phyloP scores from a whole-genome alignment of 163 green algal genomes.

The Volvox carteri region DNA sequence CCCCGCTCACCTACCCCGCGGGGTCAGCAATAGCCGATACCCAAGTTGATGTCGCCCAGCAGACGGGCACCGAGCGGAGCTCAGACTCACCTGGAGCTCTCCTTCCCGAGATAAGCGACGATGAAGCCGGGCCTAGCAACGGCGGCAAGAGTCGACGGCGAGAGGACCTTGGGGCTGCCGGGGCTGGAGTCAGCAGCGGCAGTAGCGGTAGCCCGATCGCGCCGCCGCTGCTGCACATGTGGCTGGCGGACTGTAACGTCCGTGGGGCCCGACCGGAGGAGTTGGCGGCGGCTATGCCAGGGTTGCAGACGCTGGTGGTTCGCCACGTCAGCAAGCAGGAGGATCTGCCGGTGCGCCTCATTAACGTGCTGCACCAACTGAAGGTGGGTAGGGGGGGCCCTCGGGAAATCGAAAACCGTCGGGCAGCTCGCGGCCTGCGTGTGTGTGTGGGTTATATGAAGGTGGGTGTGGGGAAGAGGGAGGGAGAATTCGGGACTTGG shows the following conservation, averaged over 20 bases:
- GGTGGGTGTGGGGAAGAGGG: too few species aligned
- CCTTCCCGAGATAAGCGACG: too few species aligned
- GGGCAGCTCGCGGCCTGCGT: too few species aligned
- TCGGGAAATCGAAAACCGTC: too few species aligned
- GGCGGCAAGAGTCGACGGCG: background rate
- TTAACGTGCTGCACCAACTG: slow-evolving; percentile 3
- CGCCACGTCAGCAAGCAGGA: slow-evolving; percentile 40
- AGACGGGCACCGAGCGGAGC: too few species aligned
- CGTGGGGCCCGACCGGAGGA: background rate
- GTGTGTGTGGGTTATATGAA: too few species aligned
- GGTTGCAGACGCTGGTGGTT: slow-evolving; percentile 46
- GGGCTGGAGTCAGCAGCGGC: background rate
- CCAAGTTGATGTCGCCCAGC: too few species aligned
- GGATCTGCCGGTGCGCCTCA: slow-evolving; percentile 21
- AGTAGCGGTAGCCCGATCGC: background rate
- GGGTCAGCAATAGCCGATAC: too few species aligned
- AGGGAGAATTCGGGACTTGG: too few species aligned
- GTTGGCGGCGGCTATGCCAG: slow-evolving; percentile 15
- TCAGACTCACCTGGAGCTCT: too few species aligned
- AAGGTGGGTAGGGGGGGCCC: background rate
- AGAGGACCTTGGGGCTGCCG: background rate
- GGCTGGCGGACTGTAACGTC: slow-evolving; percentile 53
- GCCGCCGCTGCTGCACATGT: slow-evolving; percentile 34
- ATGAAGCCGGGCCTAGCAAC: background rate
- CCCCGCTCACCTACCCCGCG: too few species aligned